phyloP scores from a whole-genome alignment of 2,329 filamentous ascomycete genomes.

The Hymenoscyphus occultus region DNA sequence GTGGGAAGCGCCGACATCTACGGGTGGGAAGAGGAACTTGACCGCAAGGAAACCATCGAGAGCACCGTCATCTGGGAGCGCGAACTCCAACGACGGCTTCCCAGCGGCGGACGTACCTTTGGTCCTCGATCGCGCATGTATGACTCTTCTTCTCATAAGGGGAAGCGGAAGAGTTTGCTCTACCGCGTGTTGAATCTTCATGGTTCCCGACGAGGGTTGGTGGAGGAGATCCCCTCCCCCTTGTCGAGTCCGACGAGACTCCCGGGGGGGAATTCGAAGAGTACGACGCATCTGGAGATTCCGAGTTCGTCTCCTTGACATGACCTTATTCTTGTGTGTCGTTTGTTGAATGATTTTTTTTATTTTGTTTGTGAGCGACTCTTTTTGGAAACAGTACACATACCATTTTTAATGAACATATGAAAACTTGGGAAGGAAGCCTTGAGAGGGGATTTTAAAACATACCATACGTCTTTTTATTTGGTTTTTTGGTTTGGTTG shows the following conservation, averaged over 20 bases:
- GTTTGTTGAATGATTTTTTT: too few species aligned
- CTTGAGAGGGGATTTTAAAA: too few species aligned
- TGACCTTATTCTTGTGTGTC: too few species aligned
- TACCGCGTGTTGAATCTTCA: constrained; percentile 32
- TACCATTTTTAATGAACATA: too few species aligned
- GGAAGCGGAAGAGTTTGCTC: constrained; percentile 31
- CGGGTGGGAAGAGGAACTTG: constrained; percentile 53
- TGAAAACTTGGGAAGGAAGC: too few species aligned
- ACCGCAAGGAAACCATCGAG: constrained; percentile 35
- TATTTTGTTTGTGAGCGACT: too few species aligned
- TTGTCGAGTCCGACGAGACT: background rate
- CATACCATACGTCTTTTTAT: too few species aligned
- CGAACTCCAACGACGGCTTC: constrained; percentile 22
- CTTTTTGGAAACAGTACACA: too few species aligned
- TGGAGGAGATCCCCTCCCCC: constrained; percentile 10
- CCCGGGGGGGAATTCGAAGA: background rate
- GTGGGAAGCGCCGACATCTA: constrained; percentile 45
- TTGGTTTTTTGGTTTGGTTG: too few species aligned
- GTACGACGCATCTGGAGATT: background rate
- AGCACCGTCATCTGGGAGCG: constrained; percentile 23
- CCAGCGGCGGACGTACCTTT: constrained; percentile 24
- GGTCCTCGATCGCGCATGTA: constrained; percentile 19
- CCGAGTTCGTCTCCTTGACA: background rate
- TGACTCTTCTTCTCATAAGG: constrained; percentile 17
- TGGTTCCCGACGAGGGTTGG: constrained; percentile 9